Conservation (phyloP, 331 rosid genomes). For the Acacia pycnantha region DNA sequence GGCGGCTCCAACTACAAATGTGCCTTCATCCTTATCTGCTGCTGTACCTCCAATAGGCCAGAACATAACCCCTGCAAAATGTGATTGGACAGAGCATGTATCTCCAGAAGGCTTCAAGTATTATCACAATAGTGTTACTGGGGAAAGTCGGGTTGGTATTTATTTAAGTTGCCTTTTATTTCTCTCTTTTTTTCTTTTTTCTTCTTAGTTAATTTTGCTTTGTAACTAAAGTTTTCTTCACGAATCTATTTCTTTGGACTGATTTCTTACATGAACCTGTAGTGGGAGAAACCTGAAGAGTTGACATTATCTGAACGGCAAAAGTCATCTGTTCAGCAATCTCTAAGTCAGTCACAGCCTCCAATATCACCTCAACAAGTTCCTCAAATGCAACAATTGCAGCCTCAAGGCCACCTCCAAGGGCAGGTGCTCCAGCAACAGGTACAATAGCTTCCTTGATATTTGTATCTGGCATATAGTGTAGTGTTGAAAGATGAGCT, state of each 20-base stretch:
- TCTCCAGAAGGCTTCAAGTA: conserved; percentile 97
- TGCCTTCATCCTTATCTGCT: conserved; percentile 58
- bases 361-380: conserved; percentile 58
- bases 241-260: conserved; percentile 24
- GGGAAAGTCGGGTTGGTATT: conserved; percentile 83
- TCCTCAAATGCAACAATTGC: conserved; percentile 58
- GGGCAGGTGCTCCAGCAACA: conserved; percentile 60
- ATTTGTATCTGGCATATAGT: conserved; percentile 12
- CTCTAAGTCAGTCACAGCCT: conserved; percentile 53
- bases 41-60: conserved; percentile 46
- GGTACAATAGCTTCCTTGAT: conserved; percentile 62
- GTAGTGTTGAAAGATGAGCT: conserved; percentile 11
- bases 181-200: not conserved
- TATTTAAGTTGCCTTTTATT: conserved; percentile 25
- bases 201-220: not conserved
- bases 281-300: conserved; percentile 99
- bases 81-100: conserved; percentile 90
- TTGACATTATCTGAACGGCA: conserved; percentile 55
- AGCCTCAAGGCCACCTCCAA: conserved; percentile 60
- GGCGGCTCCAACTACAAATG: conserved; percentile 47
- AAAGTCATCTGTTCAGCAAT: conserved; percentile 53
- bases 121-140: conserved; percentile 78
- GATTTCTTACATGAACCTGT: conserved; percentile 33
- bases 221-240: conserved; percentile 33
- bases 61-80: conserved; percentile 46